phyloP scores from a whole-genome alignment of 768 basidiomycete species.

The Chalciporus piperatus region DNA sequence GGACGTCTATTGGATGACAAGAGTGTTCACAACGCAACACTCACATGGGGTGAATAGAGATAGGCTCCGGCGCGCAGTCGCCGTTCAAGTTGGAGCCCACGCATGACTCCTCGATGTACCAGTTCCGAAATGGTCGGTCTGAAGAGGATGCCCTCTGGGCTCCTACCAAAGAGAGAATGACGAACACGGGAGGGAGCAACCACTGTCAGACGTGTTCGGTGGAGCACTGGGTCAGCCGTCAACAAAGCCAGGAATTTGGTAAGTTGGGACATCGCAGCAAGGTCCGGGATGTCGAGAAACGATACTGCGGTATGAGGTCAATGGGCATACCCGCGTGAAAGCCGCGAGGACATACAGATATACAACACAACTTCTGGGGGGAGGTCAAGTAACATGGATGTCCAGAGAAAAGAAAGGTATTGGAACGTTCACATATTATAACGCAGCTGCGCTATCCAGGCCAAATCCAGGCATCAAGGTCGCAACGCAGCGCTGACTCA shows the following conservation, averaged over 20 bases:
- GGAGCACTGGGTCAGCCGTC: conserved; percentile 61
- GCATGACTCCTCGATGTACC: conserved; percentile 67
- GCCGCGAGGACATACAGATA: conserved; percentile 44
- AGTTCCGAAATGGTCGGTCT: conserved; percentile 67
- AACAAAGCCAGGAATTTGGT: conserved; percentile 47
- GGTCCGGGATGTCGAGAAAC: conserved; percentile 72
- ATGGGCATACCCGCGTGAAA: not conserved
- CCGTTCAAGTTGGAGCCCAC: conserved; percentile 63
- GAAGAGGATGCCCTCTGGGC: conserved; percentile 52
- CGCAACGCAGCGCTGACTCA: conserved; percentile 6
- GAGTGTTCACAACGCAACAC: conserved; percentile 4
- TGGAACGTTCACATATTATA: not conserved
- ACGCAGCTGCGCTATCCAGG: not conserved
- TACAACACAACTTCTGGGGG: conserved; percentile 58
- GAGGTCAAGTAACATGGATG: conserved; percentile 32
- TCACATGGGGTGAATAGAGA: conserved; percentile 58
- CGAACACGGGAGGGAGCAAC: conserved; percentile 65
- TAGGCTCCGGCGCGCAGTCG: conserved; percentile 66
- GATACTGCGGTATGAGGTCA: conserved; percentile 42
- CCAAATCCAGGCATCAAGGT: too few relatives aligned
- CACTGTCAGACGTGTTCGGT: conserved; percentile 56
- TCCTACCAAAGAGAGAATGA: conserved; percentile 61
- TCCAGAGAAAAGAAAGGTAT: not conserved
- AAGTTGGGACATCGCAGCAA: conserved; percentile 49
- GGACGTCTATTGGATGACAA: not conserved